Evolutionary conservation across 164 flowering plant genomes (phyloP).

Genomic region (Annona cherimola): DNA sequence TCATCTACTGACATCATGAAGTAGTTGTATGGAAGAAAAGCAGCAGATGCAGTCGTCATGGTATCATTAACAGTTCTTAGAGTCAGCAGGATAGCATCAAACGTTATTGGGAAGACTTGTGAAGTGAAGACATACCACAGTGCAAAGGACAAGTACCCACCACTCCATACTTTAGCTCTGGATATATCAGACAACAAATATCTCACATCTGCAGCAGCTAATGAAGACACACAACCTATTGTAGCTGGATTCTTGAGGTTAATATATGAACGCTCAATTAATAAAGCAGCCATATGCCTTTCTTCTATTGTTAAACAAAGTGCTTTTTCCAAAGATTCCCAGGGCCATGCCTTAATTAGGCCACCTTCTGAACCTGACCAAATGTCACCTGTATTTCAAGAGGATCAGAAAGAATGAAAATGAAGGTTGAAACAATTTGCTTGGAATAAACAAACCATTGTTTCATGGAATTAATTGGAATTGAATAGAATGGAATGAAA

Average conservation of each 20-base stretch:
- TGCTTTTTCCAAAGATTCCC: conserved; percentile 89
- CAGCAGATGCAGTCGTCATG: neutral
- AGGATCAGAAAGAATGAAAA: conserved; percentile 5
- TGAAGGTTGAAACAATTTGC: neutral
- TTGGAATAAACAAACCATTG: neutral
- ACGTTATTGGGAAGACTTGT: neutral
- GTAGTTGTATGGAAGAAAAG: neutral
- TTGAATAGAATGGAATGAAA: too few species aligned
- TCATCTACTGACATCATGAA: neutral
- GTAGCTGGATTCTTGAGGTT: conserved; percentile 72
- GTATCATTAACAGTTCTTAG: neutral
- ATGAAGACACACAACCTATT: conserved; percentile 60
- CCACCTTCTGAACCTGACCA: conserved; percentile 97
- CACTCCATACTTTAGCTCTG: conserved; percentile 83
- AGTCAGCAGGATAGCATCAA: neutral
- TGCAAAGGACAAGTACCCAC: conserved; percentile 57
- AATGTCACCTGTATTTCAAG: conserved; percentile 63
- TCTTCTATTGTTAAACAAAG: conserved; percentile 60
- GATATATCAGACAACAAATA: conserved; percentile 60
- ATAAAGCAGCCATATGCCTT: conserved; percentile 77
- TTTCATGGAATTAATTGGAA: too few species aligned
- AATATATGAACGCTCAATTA: conserved; percentile 75
- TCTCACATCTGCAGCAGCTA: conserved; percentile 68
- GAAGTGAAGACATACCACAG: conserved; percentile 53
- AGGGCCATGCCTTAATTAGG: conserved; percentile 73